A percentile compares a stretch with the other conserved stretches of the same genome.
These are phyloP conservation scores for Bonia amplexicaulis DNA, from an alignment of 176 grass and related monocot genomes.

Conservation along the genomic window DNA sequence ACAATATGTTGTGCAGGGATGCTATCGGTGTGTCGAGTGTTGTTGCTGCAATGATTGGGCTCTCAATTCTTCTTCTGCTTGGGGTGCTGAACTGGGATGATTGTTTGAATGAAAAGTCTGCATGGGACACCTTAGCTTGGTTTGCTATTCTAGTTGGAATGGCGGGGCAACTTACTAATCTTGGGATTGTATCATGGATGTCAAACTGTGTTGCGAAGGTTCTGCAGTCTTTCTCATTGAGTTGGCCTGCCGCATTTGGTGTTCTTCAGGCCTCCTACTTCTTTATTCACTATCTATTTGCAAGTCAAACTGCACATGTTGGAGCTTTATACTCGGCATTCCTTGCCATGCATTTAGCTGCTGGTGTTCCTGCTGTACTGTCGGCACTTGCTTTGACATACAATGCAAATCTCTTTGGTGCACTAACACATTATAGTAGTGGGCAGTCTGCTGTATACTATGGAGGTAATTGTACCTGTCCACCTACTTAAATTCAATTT, in stretches of 20 bases:
- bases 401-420: slow-evolving; percentile 93
- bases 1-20: slow-evolving; percentile 42
- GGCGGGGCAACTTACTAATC: slow-evolving; percentile 79
- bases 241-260: slow-evolving; percentile 86
- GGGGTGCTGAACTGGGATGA: slow-evolving; percentile 94
- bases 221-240: slow-evolving; percentile 79
- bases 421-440: slow-evolving; percentile 94
- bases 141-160: slow-evolving; percentile 98
- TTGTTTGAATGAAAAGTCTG: slow-evolving; percentile 92
- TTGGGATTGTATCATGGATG: slow-evolving; percentile 84
- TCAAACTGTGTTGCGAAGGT: slow-evolving; percentile 82
- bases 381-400: slow-evolving; percentile 80
- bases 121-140: slow-evolving; percentile 96
- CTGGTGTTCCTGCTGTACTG: slow-evolving; percentile 76
- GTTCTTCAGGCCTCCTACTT: slow-evolving; percentile 96
- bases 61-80: slow-evolving; percentile 81
- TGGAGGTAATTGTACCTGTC: slow-evolving; percentile 64
- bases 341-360: slow-evolving; percentile 93
- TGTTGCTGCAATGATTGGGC: slow-evolving; percentile 87
- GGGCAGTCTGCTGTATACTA: slow-evolving; percentile 90
- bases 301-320: slow-evolving; percentile 95
- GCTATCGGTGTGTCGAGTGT: slow-evolving; percentile 72
- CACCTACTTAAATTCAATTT: background rate
- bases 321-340: slow-evolving; percentile 86
- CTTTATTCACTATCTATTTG: slow-evolving; percentile 91